Conservation (phyloP, 73 alveolate species). For the Paramecium bursaria region DNA sequence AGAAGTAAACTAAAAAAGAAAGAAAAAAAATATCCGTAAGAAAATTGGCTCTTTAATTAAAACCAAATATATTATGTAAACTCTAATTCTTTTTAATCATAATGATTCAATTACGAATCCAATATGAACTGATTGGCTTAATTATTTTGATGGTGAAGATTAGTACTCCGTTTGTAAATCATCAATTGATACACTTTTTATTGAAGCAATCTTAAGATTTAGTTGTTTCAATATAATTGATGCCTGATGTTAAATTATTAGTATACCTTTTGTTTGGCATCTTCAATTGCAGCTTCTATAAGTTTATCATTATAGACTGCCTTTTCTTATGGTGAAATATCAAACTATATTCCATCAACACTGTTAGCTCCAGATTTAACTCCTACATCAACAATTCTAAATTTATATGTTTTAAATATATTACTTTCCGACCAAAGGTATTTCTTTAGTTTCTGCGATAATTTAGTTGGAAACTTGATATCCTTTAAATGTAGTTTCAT, state of each 20-base stretch:
- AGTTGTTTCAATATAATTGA: slow-evolving; percentile 12
- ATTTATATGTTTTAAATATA: background rate
- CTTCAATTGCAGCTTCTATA: slow-evolving; percentile 26
- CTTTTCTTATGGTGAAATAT: background rate
- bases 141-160: too few species aligned
- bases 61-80: too few species aligned
- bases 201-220: background rate
- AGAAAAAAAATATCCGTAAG: too few species aligned
- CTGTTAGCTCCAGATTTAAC: slow-evolving; percentile 6
- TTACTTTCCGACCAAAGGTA: slow-evolving; percentile 43
- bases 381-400: slow-evolving; percentile 10
- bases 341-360: slow-evolving; percentile 8
- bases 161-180: too few species aligned
- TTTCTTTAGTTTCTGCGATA: background rate
- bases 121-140: too few species aligned
- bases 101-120: too few species aligned
- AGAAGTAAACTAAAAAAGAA: too few species aligned
- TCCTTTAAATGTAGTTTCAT: background rate
- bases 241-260: background rate
- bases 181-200: background rate
- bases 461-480: background rate
- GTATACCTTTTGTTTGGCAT: slow-evolving; percentile 49
- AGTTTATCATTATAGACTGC: background rate
- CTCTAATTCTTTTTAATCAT: too few species aligned
- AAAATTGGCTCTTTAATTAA: too few species aligned